Base-by-base conservation (phyloP, 805 yeast species). In the Geotrichum ghanense region DNA sequence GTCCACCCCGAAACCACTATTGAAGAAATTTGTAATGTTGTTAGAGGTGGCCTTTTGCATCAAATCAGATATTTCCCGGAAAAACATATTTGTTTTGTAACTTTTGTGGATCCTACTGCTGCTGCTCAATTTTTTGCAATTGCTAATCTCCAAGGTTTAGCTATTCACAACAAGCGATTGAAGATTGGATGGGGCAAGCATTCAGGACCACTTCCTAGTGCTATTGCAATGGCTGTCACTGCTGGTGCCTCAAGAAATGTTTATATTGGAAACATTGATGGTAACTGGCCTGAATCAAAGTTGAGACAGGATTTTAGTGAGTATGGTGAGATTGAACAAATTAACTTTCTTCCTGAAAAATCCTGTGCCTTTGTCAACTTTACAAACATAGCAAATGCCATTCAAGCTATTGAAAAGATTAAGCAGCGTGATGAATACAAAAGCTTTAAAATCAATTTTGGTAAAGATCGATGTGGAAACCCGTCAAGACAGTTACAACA, bases 171-270 rank as follows among this genome's bases (percentile, higher is more conserved):
- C 61, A 75, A 94, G 57, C 75, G 89, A 57, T 82, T 90, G 54
- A 86, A 85, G 62, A 88, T 90, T 48, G 96, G 97, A 19, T 90
- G 98, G 97, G 98, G 97, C 42, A 89, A 87, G 65, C 96, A 90
- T 61, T 81, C 95, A 3, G 97, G 97, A 9, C 88, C 95, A 1
- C 71, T 90, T 52, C 81, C 94, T 9, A 83, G 85, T 54, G 88
- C 95, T 2, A 73, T 90, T 48, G 83, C 89, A 5, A 68, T 84
- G 48, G 97, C 97, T 0, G 95, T 89, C 22, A 80, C 92, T 20
- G 83, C 85, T 52, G 97, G 97, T 37, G 97, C 97, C 0, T 79
- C 92, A 19, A 77, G 98, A 65, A 90, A 92, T 59, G 85, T 90
- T 42, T 90, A 92, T 64, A 74, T 90, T 54, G 97, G 97, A 22